Base-by-base conservation (phyloP, 176 grass and related monocot species). In the Oryza rufipogon region DNA sequence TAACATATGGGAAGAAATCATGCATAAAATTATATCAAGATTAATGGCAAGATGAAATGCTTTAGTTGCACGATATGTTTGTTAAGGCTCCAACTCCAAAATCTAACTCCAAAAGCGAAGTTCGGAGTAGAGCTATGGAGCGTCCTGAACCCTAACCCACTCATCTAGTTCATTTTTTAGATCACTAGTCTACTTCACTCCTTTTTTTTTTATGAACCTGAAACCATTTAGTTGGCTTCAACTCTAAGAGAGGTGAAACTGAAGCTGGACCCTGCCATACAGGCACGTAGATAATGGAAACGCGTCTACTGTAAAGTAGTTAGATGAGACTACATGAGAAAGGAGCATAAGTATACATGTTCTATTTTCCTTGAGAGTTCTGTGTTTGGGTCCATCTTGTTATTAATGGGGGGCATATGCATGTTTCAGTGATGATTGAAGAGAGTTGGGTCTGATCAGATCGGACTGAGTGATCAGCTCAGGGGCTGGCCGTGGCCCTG, bases 361-460 rank as follows among this genome's bases (percentile, higher is more conserved):
- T 51, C 1, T 26, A 2, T 58, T 58, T 58, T 58, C 54, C 42
- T 71, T 23, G 4, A 13, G 69, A 74, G 2, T 26, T 30, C 15
- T 30, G 71, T 16, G 22, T 25, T 46, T 74, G 46, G 72, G 25
- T 73, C 44, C 25, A 32, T 30, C 25, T 49, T 46, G 12, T 74
- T 17, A 51, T 49, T 32, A 17, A 63, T 63, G 54, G 20, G 58
- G 70, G 20, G 11, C 70, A 72, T 49, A 30, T 73, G 70, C 42
- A 73, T 74, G 73, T 75, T 60, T 32, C 26, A 34, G 9, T 36
- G 49, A 58, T 36, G 74, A 76, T 13, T 61, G 51, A 39, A 39
- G 49, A 58, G 16, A n/a, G 74, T 58, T 56, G 15, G 49, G 47
- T 41, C 39, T 1, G 30, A 32, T 32, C 28, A 60, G 52, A 60